Evolutionary conservation across 2,329 filamentous ascomycete genomes (phyloP), one percentile per base, ranked within the genome.

Genomic region (Stachybotrys chlorohalonatus): DNA sequence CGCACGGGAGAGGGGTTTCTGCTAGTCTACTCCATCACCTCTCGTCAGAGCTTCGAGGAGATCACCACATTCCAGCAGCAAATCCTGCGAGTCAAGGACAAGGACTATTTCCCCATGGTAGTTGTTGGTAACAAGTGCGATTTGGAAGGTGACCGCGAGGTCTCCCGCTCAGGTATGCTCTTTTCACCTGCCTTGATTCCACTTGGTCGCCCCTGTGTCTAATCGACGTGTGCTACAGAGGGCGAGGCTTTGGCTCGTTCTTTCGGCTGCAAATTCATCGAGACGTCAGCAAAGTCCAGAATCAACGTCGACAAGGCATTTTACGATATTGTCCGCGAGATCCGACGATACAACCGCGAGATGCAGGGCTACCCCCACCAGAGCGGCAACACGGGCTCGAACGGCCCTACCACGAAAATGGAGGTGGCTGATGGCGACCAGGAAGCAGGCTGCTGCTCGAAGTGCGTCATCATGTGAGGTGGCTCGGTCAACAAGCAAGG

Each of bases 61-160:
- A 97, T 99, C 73, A 88, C 91, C 75, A 96, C 91, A 51, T 97
- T 97, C 76, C 92, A 97, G 75, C 92, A 97, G 80, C 94, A 99
- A 75, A 99, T 99, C 70, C 80, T 99, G 64, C 81, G 94, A 64
- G 94, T 99, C 66, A 99, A 99, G 82, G 94, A 97, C 79, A 97
- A 96, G 84, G 94, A 99, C 76, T 96, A 96, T 73, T 99, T 99
- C 79, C 94, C 94, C 64, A 97, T 99, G 79, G 96, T 97, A 56
- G 89, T 99, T 49, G 94, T 97, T 47, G 94, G 91, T 65, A 99
- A 99, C 84, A 99, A 99, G 82, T 96, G 93, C 76, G 94, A 99
- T 90, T 77, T 99, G 71, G 93, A 96, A 68, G 80, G 80, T 64
- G 93, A 99, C 75, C 84, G 94, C 68, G 89, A 93, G 66, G 94